A percentile compares a stretch with the other conserved stretches of the same genome.
phyloP scores from a whole-genome alignment of 2,329 filamentous ascomycete species.

The Ophiosphaerella narmari region DNA sequence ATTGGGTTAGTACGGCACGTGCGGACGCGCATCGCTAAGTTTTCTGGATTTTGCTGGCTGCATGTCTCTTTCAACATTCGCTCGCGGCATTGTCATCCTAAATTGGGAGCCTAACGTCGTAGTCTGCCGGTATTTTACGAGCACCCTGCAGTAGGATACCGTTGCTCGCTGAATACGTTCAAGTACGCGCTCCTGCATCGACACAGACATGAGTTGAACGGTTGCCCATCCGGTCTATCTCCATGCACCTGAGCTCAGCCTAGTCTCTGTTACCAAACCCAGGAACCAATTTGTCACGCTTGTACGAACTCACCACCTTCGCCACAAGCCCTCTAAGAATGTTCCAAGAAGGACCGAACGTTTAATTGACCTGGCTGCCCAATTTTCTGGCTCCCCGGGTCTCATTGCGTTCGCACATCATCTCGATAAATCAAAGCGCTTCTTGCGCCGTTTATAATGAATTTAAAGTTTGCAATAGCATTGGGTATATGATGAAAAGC shows the following conservation, averaged over 20 bases:
- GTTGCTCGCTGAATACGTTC: no score
- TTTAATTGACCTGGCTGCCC: slow-evolving; percentile 48
- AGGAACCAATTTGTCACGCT: slow-evolving; percentile 50
- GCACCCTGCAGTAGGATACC: no score
- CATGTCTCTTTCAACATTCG: neutral
- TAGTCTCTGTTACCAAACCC: neutral
- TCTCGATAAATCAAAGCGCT: no score
- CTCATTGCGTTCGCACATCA: slow-evolving; percentile 45
- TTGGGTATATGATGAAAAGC: slow-evolving; percentile 3
- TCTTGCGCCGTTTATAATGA: no score
- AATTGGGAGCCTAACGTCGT: no score
- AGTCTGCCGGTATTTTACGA: no score
- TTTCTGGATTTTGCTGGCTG: slow-evolving; percentile 4
- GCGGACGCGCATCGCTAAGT: slow-evolving; percentile 11
- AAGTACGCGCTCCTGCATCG: no score
- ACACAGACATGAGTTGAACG: no score
- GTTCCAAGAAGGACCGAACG: slow-evolving; percentile 45
- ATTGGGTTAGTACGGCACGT: slow-evolving; percentile 15
- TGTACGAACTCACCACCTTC: slow-evolving; percentile 44
- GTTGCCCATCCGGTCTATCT: no score
- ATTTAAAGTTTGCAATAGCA: neutral
- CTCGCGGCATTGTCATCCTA: no score
- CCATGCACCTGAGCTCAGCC: no score
- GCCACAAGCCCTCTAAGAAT: slow-evolving; percentile 47
- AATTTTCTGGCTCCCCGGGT: slow-evolving; percentile 39